A percentile compares a stretch with the other conserved stretches of the same genome.
Evolutionary conservation across 345 rosid genomes (phyloP).

Genomic region (Aquilaria yunnanensis): DNA sequence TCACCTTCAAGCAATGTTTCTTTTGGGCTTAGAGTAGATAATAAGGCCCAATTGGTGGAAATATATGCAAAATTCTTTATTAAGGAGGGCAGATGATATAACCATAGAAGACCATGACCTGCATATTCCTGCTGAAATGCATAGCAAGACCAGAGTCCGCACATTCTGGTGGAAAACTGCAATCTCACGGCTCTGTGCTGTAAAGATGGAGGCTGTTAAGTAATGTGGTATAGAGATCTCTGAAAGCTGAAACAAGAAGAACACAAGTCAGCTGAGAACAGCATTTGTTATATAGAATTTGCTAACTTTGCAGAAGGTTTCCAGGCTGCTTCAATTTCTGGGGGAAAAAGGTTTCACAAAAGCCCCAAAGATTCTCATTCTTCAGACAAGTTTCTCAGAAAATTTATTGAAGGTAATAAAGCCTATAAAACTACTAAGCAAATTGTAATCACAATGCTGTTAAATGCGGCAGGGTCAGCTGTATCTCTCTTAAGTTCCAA

Average conservation of each 20-base stretch:
- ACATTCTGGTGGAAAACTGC: slow-evolving; percentile 72
- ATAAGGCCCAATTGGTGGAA: too few relatives aligned
- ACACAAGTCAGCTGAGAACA: slow-evolving; percentile 12
- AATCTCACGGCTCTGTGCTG: slow-evolving; percentile 70
- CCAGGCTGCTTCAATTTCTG: background rate
- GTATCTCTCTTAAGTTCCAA: too few relatives aligned
- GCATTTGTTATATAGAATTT: background rate
- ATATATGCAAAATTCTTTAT: background rate
- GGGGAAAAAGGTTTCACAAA: background rate
- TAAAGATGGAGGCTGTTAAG: slow-evolving; percentile 91
- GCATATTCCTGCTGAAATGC: slow-evolving; percentile 83
- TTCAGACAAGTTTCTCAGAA: background rate
- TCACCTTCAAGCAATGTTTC: too few relatives aligned
- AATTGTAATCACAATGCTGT: background rate
- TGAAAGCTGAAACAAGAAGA: slow-evolving; percentile 58
- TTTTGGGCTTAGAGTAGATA: too few relatives aligned
- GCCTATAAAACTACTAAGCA: background rate
- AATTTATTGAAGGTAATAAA: background rate
- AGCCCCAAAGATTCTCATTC: background rate
- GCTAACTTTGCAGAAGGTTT: background rate
- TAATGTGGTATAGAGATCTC: slow-evolving; percentile 86
- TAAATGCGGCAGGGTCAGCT: too few relatives aligned
- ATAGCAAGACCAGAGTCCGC: slow-evolving; percentile 56
- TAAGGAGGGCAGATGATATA: slow-evolving; percentile 36
- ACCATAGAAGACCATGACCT: slow-evolving; percentile 91